Conservation (phyloP, 352 stramenopile species). For the Phytophthora litchii region DNA sequence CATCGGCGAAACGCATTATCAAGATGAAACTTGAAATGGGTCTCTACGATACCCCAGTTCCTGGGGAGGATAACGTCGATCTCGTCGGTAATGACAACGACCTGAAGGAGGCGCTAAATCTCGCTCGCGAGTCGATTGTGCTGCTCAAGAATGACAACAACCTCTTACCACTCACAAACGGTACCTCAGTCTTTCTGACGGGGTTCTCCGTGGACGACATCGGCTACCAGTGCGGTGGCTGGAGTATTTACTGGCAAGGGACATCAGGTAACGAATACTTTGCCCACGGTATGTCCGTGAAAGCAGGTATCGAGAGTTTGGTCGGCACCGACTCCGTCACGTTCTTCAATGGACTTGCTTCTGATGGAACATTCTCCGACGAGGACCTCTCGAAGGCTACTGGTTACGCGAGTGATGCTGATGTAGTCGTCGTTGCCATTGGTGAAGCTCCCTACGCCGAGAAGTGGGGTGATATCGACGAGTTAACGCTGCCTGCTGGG, state of each 20-base stretch:
- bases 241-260: slow-evolving; percentile 87
- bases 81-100: slow-evolving; percentile 52
- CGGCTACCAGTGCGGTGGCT: slow-evolving; percentile 69
- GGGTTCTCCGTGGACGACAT: slow-evolving; percentile 60
- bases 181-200: slow-evolving; percentile 56
- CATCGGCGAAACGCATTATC: slow-evolving; percentile 60
- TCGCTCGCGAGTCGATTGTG: slow-evolving; percentile 74
- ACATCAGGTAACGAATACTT: slow-evolving; percentile 67
- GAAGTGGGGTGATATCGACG: slow-evolving; percentile 83
- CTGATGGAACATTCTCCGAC: slow-evolving; percentile 33
- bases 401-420: slow-evolving; percentile 21
- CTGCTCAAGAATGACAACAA: slow-evolving; percentile 76
- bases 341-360: slow-evolving; percentile 42
- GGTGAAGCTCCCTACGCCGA: slow-evolving; percentile 51
- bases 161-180: slow-evolving; percentile 45
- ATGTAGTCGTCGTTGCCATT: slow-evolving; percentile 38
- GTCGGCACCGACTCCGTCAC: slow-evolving; percentile 25
- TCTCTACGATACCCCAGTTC: slow-evolving; percentile 63
- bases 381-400: slow-evolving; percentile 31
- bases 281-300: slow-evolving; percentile 37
- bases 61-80: slow-evolving; percentile 40
- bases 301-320: slow-evolving; percentile 33
- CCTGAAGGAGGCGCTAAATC: slow-evolving; percentile 49
- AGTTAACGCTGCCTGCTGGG: slow-evolving; percentile 60
- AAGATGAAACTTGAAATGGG: slow-evolving; percentile 70